Percentiles rank a stretch among this genome's conserved stretches.
phyloP scores from a whole-genome alignment of 1,284 basidiomycete genomes.

The Tylopilus sp. region DNA sequence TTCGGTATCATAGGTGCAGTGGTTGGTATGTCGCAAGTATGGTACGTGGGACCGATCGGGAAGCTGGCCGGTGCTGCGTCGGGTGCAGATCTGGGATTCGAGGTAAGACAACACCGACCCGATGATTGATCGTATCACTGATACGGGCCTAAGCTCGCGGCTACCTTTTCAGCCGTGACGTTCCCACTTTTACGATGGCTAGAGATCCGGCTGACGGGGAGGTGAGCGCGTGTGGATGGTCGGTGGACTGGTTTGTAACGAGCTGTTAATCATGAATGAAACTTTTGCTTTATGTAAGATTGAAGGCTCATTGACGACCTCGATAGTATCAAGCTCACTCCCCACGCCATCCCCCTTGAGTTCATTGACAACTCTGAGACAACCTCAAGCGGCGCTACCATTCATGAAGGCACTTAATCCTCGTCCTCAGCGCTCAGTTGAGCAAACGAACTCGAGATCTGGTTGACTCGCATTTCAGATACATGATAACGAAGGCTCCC shows the following conservation, averaged over 20 bases:
- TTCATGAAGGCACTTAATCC: no score
- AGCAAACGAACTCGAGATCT: no score
- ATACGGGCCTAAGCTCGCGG: constrained; percentile 49
- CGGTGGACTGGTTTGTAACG: neutral
- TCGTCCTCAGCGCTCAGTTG: no score
- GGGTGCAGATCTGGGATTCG: constrained; percentile 70
- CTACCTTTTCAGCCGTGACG: constrained; percentile 52
- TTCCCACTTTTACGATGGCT: constrained; percentile 57
- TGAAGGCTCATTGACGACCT: no score
- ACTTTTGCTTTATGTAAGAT: no score
- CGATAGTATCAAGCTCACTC: no score
- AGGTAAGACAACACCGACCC: constrained; percentile 46
- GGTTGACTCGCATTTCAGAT: no score
- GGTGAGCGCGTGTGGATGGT: constrained; percentile 33
- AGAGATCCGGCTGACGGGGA: constrained; percentile 55
- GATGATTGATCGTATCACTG: neutral
- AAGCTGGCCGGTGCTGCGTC: constrained; percentile 51
- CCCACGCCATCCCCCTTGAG: no score
- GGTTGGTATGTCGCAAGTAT: constrained; percentile 60
- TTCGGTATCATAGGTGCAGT: constrained; percentile 61
- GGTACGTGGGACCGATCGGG: constrained; percentile 66
- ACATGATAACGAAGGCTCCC: no score
- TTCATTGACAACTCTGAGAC: no score
- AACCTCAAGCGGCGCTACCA: no score
- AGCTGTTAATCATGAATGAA: neutral